Percentiles rank a stretch among this genome's conserved stretches.
phyloP scores from a whole-genome alignment of 768 basidiomycete genomes.

The Termitomyces sp. region DNA sequence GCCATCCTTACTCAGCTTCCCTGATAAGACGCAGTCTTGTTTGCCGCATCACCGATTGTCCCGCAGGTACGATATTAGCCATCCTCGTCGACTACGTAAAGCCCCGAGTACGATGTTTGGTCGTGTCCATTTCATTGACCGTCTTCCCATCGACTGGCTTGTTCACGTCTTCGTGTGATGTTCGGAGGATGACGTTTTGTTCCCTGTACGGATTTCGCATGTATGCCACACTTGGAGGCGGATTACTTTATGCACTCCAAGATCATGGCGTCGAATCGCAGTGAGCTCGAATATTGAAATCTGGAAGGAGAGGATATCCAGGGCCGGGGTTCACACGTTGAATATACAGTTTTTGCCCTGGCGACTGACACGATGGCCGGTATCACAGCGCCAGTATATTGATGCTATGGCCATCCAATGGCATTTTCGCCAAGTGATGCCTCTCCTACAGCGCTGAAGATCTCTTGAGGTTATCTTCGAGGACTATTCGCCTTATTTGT shows the following conservation, averaged over 20 bases:
- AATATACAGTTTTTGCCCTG: slow-evolving; percentile 47
- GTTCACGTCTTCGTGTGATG: slow-evolving; percentile 59
- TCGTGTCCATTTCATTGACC: slow-evolving; percentile 43
- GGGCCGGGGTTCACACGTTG: slow-evolving; percentile 54
- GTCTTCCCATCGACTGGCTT: slow-evolving; percentile 59
- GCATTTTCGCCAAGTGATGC: slow-evolving; percentile 53
- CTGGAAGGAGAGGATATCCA: slow-evolving; percentile 58
- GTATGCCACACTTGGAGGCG: slow-evolving; percentile 63
- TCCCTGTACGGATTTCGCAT: slow-evolving; percentile 61
- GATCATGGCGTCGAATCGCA: slow-evolving; percentile 58
- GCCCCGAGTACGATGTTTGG: slow-evolving; percentile 16
- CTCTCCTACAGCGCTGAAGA: slow-evolving; percentile 51
- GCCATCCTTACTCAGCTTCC: slow-evolving; percentile 6
- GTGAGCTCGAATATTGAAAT: slow-evolving; percentile 43
- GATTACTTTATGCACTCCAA: slow-evolving; percentile 52
- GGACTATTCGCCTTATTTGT: no score
- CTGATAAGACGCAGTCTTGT: slow-evolving; percentile 11
- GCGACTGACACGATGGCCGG: slow-evolving; percentile 19
- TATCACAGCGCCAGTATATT: slow-evolving; percentile 24
- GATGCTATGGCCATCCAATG: slow-evolving; percentile 47
- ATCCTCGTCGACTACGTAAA: slow-evolving; percentile 30
- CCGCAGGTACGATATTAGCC: slow-evolving; percentile 22
- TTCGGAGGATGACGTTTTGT: slow-evolving; percentile 46
- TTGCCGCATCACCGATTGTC: slow-evolving; percentile 7
- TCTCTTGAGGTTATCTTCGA: slow-evolving; percentile 57